A percentile compares a stretch with the other conserved stretches of the same genome.
These are phyloP conservation scores for Cladorrhinum samala DNA, from an alignment of 495 filamentous ascomycete genomes.

Conservation along the genomic window DNA sequence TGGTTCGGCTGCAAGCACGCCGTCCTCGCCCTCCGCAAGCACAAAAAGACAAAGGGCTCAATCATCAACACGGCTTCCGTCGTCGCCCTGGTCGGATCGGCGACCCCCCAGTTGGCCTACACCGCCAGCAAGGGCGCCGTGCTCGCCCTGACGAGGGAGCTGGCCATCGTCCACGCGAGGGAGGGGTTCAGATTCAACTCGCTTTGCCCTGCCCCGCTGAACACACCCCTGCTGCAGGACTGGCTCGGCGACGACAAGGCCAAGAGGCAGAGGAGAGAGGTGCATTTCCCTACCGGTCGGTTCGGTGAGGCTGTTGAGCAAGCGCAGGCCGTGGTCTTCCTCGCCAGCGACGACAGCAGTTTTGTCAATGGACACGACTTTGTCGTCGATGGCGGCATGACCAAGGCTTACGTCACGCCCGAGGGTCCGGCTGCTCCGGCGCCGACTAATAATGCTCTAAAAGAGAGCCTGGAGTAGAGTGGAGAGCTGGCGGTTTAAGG, in stretches of 20 bases:
- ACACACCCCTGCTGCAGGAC: slow-evolving; percentile 82
- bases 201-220: slow-evolving; percentile 87
- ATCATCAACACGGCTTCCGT: slow-evolving; percentile 96
- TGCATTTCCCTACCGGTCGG: slow-evolving; percentile 91
- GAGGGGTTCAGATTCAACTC: slow-evolving; percentile 86
- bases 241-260: slow-evolving; percentile 86
- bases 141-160: slow-evolving; percentile 73
- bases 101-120: slow-evolving; percentile 93
- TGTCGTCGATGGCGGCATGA: slow-evolving; percentile 96
- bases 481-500: neutral
- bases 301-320: slow-evolving; percentile 96
- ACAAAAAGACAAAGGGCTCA: slow-evolving; percentile 69
- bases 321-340: slow-evolving; percentile 86
- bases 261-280: slow-evolving; percentile 79
- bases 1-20: slow-evolving; percentile 97
- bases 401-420: slow-evolving; percentile 88
- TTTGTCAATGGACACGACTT: slow-evolving; percentile 92
- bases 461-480: slow-evolving; percentile 24
- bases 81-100: slow-evolving; percentile 84
- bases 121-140: slow-evolving; percentile 95
- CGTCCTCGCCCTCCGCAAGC: slow-evolving; percentile 69
- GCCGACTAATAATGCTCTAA: slow-evolving; percentile 62
- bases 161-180: slow-evolving; percentile 77
- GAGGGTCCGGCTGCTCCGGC: slow-evolving; percentile 68
- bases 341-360: slow-evolving; percentile 89